Percentiles rank a stretch among this genome's conserved stretches.
Conservation (phyloP, 78 protist species). For the Monosiga brevicollis region DNA sequence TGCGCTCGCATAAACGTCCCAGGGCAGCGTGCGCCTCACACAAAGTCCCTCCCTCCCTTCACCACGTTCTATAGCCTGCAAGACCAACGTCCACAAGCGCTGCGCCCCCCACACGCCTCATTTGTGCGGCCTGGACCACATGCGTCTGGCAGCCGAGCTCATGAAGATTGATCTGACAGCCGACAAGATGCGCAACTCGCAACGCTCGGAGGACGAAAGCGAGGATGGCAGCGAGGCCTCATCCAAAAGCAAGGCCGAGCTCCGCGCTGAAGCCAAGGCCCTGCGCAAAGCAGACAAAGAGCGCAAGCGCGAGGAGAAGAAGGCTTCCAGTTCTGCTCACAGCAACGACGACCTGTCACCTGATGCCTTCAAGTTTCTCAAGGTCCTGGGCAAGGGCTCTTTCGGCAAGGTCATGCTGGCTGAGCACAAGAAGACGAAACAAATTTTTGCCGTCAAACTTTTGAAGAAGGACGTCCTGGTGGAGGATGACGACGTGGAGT, state of each 20-base stretch:
- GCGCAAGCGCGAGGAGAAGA: background rate
- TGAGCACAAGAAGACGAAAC: background rate
- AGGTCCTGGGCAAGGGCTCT: constrained; percentile 44
- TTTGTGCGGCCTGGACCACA: constrained; percentile 4
- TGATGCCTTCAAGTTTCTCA: constrained; percentile 34
- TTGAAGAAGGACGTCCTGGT: constrained; percentile 40
- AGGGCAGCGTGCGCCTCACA: background rate
- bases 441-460: constrained; percentile 43
- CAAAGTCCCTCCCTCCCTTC: background rate
- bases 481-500: constrained; percentile 14
- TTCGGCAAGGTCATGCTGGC: constrained; percentile 41
- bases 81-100: constrained; percentile 35
- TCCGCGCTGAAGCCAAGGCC: background rate
- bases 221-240: background rate
- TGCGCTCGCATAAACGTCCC: background rate
- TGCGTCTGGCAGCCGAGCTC: background rate
- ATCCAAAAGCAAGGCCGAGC: background rate
- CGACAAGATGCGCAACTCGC: background rate
- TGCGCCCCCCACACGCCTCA: constrained; percentile 4
- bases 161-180: background rate
- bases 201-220: background rate
- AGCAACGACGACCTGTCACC: background rate
- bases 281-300: too few species aligned
- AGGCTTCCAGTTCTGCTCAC: background rate
- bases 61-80: constrained; percentile 6